These are phyloP conservation scores for Coemansia biformis DNA, from an alignment of 192 early-diverging fungal species.

Conservation along the genomic window DNA sequence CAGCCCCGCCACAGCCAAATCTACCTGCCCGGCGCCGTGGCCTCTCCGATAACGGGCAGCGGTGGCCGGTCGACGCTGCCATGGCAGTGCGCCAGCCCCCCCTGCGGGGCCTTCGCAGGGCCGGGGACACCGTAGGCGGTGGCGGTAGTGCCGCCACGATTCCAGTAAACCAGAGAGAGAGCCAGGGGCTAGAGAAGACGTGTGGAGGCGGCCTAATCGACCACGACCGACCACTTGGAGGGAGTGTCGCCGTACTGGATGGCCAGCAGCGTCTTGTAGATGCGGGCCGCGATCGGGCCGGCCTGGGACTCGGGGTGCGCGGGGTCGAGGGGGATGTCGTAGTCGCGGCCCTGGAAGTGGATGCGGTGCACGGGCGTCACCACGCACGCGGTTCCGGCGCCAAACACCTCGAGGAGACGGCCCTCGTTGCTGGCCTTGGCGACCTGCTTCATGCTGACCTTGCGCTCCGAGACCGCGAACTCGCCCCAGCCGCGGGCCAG, in stretches of 20 bases:
- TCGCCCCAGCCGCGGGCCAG: conserved; percentile 78
- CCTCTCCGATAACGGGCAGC: no score
- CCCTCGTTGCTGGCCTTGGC: conserved; percentile 68
- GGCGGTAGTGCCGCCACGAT: no score
- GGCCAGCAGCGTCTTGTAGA: conserved; percentile 81
- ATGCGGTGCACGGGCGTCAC: conserved; percentile 89
- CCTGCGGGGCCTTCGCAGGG: no score
- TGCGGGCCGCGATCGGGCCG: conserved; percentile 74
- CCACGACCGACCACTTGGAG: conserved; percentile 78
- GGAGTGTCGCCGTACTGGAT: conserved; percentile 92
- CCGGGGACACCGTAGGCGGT: no score
- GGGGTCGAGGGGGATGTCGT: conserved; percentile 84
- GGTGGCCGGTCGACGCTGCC: no score
- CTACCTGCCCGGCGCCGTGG: no score
- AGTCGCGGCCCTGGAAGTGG: conserved; percentile 69
- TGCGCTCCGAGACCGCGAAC: conserved; percentile 81
- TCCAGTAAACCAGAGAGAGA: no score
- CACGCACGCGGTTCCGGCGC: conserved; percentile 92
- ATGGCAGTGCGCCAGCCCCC: no score
- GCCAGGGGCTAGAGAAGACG: no score
- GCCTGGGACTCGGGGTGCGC: conserved; percentile 69
- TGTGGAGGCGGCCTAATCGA: conserved; percentile 41
- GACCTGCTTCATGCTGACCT: conserved; percentile 76
- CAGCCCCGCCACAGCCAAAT: no score
- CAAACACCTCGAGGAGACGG: conserved; percentile 89